A percentile compares a stretch with the other conserved stretches of the same genome.
Evolutionary conservation across 495 filamentous ascomycete genomes (phyloP).

Genomic region (Lasiosphaeria miniovina): DNA sequence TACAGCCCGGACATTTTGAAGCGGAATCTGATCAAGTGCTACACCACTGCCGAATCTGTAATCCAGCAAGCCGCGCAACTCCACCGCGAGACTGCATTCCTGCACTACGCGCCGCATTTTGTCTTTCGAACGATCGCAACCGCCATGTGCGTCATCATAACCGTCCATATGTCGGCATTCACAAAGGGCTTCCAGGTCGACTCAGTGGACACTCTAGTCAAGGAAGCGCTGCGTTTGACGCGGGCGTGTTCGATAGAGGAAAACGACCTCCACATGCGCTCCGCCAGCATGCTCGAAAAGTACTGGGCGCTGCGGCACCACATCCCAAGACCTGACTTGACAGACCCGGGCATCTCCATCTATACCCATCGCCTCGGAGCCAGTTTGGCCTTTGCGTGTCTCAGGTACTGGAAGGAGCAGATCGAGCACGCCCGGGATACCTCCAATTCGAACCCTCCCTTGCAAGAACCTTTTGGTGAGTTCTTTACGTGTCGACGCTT

Average conservation of each 20-base stretch:
- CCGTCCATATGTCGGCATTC: slow-evolving; percentile 38
- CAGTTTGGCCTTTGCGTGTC: slow-evolving; percentile 39
- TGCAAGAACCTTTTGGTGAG: slow-evolving; percentile 16
- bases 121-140: slow-evolving; percentile 37
- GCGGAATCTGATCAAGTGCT: slow-evolving; percentile 39
- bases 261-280: slow-evolving; percentile 34
- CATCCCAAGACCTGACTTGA: slow-evolving; percentile 15
- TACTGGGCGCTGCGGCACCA: slow-evolving; percentile 28
- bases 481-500: background rate
- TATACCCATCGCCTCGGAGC: slow-evolving; percentile 38
- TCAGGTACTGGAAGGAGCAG: slow-evolving; percentile 39
- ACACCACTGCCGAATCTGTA: slow-evolving; percentile 37
- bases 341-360: slow-evolving; percentile 20
- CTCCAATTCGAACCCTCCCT: slow-evolving; percentile 6
- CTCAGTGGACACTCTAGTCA: slow-evolving; percentile 20
- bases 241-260: slow-evolving; percentile 26
- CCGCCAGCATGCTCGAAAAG: slow-evolving; percentile 35
- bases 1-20: slow-evolving; percentile 35
- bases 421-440: slow-evolving; percentile 26
- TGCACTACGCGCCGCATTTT: slow-evolving; percentile 41
- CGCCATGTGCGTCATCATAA: slow-evolving; percentile 38
- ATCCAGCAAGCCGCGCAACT: slow-evolving; percentile 31
- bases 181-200: slow-evolving; percentile 21
- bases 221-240: slow-evolving; percentile 22
- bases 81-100: slow-evolving; percentile 30